Conservation (phyloP, 1,284 basidiomycete genomes). For the Sanghuangporus weigelae region DNA sequence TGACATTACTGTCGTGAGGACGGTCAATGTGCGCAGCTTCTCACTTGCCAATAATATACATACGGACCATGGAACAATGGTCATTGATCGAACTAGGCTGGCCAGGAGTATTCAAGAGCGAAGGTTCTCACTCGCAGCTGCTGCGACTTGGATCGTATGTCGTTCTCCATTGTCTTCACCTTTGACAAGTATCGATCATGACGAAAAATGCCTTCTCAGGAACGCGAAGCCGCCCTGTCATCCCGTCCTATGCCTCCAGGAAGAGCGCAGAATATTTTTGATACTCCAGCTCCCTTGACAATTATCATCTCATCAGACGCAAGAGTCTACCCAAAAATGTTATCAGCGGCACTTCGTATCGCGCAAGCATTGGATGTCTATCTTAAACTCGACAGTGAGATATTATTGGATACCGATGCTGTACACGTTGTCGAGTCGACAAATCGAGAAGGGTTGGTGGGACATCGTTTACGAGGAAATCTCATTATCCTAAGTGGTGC, state of each 20-base stretch:
- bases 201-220: not conserved
- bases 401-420: constrained; percentile 45
- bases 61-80: not conserved
- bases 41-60: constrained; percentile 25
- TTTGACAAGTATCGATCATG: not conserved
- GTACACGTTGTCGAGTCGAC: constrained; percentile 14
- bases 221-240: constrained; percentile 17
- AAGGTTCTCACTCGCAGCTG: not conserved
- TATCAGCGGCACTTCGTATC: constrained; percentile 55
- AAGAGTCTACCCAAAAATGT: constrained; percentile 25
- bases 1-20: constrained; percentile 27
- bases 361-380: constrained; percentile 65
- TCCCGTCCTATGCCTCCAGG: constrained; percentile 35
- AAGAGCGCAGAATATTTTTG: constrained; percentile 42
- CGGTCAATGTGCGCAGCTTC: constrained; percentile 40
- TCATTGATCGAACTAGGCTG: not conserved
- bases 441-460: not conserved
- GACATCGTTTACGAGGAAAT: constrained; percentile 40
- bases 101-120: not conserved
- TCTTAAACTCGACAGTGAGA: constrained; percentile 62
- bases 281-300: constrained; percentile 43
- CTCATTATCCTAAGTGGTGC: constrained; percentile 35
- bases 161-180: not conserved
- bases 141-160: constrained; percentile 4
- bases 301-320: constrained; percentile 45